Percentiles rank a stretch among this genome's conserved stretches.
These are phyloP conservation scores for Penicillium sp. DNA, from an alignment of 2,329 filamentous ascomycete species.

Conservation along the genomic window DNA sequence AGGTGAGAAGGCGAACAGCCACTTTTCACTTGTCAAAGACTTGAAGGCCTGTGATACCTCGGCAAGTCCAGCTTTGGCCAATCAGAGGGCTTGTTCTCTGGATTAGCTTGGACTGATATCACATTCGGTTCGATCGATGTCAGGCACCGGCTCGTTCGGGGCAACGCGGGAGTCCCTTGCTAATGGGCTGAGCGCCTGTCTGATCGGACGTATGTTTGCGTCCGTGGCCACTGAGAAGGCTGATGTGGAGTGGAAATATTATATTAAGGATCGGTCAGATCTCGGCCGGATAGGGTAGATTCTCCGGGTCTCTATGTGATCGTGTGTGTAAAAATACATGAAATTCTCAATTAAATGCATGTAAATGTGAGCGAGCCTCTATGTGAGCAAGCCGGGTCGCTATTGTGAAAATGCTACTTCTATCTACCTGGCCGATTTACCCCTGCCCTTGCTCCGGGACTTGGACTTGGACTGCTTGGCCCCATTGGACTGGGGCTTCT, in stretches of 20 bases:
- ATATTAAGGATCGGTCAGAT: background rate
- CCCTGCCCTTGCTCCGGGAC: slow-evolving; percentile 8
- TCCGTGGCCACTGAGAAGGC: background rate
- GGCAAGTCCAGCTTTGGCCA: slow-evolving; percentile 15
- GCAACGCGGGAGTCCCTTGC: background rate
- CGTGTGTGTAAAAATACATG: background rate
- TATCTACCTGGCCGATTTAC: slow-evolving; percentile 7
- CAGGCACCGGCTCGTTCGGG: background rate
- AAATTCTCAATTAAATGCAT: background rate
- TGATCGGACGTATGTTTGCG: background rate
- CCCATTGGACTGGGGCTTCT: slow-evolving; percentile 5
- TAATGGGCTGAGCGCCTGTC: background rate
- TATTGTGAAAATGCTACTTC: background rate
- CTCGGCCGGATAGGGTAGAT: background rate
- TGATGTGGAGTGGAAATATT: background rate
- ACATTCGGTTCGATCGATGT: background rate
- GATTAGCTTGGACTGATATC: background rate
- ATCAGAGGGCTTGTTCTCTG: slow-evolving; percentile 2
- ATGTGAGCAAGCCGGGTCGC: background rate
- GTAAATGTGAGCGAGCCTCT: background rate
- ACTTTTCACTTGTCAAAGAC: background rate
- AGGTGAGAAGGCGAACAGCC: background rate
- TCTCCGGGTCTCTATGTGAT: background rate
- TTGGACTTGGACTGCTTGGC: slow-evolving; percentile 5
- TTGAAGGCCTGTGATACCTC: slow-evolving; percentile 23